Evolutionary conservation across 129 eudicot species (phyloP).

Genomic region (Logfia minima): DNA sequence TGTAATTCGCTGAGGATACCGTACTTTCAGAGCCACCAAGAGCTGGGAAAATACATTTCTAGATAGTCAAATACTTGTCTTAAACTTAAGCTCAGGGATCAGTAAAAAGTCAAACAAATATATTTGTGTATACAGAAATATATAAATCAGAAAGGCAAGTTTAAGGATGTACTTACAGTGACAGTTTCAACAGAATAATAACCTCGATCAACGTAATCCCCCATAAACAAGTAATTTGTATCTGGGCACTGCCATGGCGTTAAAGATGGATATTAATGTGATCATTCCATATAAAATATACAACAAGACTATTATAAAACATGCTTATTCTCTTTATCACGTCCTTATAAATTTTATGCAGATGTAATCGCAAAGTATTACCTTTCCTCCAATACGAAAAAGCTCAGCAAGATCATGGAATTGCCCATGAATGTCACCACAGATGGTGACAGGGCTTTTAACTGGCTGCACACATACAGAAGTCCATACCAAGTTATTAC

Average conservation of each 20-base stretch:
- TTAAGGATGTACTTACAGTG: conserved; percentile 49
- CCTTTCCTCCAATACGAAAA: conserved; percentile 91
- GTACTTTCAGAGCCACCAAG: conserved; percentile 89
- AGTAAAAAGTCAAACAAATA: conserved; percentile 1
- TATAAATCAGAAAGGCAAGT: background rate
- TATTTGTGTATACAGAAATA: background rate
- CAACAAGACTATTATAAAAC: background rate
- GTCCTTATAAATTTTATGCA: background rate
- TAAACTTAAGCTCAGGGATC: background rate
- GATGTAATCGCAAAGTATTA: conserved; percentile 27
- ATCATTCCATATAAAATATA: background rate
- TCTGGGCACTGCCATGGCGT: conserved; percentile 72
- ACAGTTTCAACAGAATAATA: conserved; percentile 90
- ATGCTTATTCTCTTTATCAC: background rate
- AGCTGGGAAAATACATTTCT: conserved; percentile 47
- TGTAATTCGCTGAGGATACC: conserved; percentile 85
- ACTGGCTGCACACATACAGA: conserved; percentile 63
- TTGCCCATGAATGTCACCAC: conserved; percentile 92
- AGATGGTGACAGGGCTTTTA: conserved; percentile 79
- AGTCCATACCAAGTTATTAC: conserved; percentile 9
- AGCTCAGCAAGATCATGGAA: conserved; percentile 89
- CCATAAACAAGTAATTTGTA: conserved; percentile 93
- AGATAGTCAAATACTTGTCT: background rate
- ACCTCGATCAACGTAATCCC: conserved; percentile 94
- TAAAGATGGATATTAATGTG: conserved; percentile 17